Percentiles rank a stretch among this genome's conserved stretches.
Conservation (phyloP, 2,329 filamentous ascomycete genomes). For the Botryotinia calthae region DNA sequence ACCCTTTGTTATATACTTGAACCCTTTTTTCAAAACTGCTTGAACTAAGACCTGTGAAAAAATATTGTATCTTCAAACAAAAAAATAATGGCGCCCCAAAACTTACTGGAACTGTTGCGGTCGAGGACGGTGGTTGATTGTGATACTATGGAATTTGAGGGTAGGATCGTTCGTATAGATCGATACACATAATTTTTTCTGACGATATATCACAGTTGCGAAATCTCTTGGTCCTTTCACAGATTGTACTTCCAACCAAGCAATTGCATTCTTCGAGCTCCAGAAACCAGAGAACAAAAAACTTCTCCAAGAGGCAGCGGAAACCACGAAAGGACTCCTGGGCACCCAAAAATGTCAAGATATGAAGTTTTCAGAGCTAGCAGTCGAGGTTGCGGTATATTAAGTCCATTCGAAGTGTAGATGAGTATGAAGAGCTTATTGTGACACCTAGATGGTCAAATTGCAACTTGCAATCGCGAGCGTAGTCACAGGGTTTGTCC, state of each 20-base stretch:
- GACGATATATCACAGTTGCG: conserved; percentile 41
- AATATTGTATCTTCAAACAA: not conserved
- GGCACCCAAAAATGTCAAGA: conserved; percentile 33
- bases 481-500: conserved; percentile 51
- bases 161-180: conserved; percentile 33
- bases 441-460: conserved; percentile 49
- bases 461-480: conserved; percentile 52
- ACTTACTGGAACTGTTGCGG: conserved; percentile 45
- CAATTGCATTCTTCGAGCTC: conserved; percentile 51
- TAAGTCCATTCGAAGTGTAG: not conserved
- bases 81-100: conserved; percentile 27
- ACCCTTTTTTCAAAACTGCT: not conserved
- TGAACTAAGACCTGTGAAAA: not conserved
- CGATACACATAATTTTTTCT: not conserved
- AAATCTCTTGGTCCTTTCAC: conserved; percentile 48
- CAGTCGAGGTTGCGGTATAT: conserved; percentile 54
- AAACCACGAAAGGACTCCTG: conserved; percentile 38
- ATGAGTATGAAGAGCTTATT: not conserved
- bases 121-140: conserved; percentile 49
- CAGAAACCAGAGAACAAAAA: conserved; percentile 42
- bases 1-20: not conserved
- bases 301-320: conserved; percentile 42
- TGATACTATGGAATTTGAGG: conserved; percentile 50
- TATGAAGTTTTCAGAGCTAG: conserved; percentile 47
- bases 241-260: conserved; percentile 56